These are phyloP conservation scores for Brasenia schreberi DNA, from an alignment of 164 flowering plant genomes.

Conservation along the genomic window DNA sequence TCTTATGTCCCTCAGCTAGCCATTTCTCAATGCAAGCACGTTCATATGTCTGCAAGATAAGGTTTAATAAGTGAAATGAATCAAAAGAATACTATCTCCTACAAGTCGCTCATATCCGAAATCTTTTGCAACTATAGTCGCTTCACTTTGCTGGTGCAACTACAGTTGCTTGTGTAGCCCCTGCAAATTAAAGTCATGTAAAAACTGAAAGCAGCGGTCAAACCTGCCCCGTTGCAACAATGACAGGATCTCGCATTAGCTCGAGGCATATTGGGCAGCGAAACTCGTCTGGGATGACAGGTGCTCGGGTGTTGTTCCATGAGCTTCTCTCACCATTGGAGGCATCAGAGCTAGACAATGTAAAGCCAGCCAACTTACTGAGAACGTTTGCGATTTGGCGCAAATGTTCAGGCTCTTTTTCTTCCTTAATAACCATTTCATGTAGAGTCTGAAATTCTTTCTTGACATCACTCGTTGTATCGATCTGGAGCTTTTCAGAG, in stretches of 20 bases:
- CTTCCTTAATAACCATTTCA: slow-evolving; percentile 45
- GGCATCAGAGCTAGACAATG: slow-evolving; percentile 25
- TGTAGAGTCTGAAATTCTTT: slow-evolving; percentile 62
- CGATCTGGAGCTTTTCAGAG: slow-evolving; percentile 65
- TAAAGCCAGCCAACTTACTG: slow-evolving; percentile 52
- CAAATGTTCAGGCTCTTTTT: slow-evolving; percentile 43
- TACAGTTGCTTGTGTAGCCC: too few species aligned
- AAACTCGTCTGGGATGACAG: slow-evolving; percentile 90
- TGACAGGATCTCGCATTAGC: slow-evolving; percentile 94
- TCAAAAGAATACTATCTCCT: too few species aligned
- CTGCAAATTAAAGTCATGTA: background rate
- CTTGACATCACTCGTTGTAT: slow-evolving; percentile 56
- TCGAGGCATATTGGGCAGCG: slow-evolving; percentile 92
- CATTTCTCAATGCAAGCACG: slow-evolving; percentile 20
- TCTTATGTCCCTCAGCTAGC: slow-evolving; percentile 21
- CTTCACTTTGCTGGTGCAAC: too few species aligned
- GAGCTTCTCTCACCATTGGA: slow-evolving; percentile 33
- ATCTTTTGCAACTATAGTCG: too few species aligned
- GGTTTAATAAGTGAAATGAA: background rate
- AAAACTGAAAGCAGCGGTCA: background rate
- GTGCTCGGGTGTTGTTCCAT: slow-evolving; percentile 54
- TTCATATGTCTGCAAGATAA: slow-evolving; percentile 18
- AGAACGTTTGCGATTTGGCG: slow-evolving; percentile 54
- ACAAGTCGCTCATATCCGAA: too few species aligned
- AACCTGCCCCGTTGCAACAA: slow-evolving; percentile 97